Conservation (phyloP, 352 stramenopile genomes). For the Phytophthora cactorum region DNA sequence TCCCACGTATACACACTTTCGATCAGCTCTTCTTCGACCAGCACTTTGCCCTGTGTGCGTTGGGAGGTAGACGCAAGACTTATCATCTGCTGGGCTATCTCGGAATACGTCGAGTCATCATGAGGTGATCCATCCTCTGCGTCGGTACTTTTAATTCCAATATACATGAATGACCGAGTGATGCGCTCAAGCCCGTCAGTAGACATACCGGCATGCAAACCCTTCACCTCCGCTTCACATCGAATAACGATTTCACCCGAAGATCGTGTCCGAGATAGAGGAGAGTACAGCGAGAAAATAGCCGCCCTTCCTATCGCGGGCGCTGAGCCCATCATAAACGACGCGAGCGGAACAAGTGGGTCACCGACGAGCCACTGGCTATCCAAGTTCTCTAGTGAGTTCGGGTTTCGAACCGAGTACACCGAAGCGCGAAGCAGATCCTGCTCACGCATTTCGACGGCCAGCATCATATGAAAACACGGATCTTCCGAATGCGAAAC, state of each 20-base stretch:
- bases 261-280: conserved; percentile 62
- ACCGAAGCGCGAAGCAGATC: conserved; percentile 70
- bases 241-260: conserved; percentile 81
- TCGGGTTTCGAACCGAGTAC: conserved; percentile 68
- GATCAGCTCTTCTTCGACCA: conserved; percentile 87
- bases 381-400: conserved; percentile 64
- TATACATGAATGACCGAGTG: conserved; percentile 82
- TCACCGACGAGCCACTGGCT: conserved; percentile 81
- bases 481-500: conserved; percentile 73
- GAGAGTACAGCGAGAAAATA: conserved; percentile 70
- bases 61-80: conserved; percentile 46
- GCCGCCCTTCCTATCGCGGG: conserved; percentile 39
- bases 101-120: conserved; percentile 32
- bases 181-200: conserved; percentile 64
- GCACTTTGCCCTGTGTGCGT: conserved; percentile 59
- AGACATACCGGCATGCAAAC: conserved; percentile 41
- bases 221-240: conserved; percentile 72
- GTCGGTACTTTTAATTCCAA: conserved; percentile 42
- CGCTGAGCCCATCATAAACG: conserved; percentile 46
- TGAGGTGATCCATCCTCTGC: conserved; percentile 3
- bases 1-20: conserved; percentile 91
- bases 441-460: conserved; percentile 59
- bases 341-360: conserved; percentile 53
- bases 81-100: conserved; percentile 56
- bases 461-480: conserved; percentile 81